phyloP scores from a whole-genome alignment of 192 early-diverging fungal species.

The Backusella tarrabulga region DNA sequence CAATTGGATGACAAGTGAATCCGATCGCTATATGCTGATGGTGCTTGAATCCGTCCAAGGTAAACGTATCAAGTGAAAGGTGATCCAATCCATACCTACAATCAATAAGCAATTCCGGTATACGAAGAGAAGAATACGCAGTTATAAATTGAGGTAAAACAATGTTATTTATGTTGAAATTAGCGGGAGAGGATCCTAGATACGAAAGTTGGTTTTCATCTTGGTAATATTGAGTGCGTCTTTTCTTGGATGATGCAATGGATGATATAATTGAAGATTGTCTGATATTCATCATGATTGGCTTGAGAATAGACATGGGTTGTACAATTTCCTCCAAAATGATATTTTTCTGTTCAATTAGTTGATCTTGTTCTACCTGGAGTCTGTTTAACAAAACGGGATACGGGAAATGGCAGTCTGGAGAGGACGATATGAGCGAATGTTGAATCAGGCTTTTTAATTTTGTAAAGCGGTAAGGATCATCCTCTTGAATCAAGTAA shows the following conservation, averaged over 20 bases:
- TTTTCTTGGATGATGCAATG: not conserved
- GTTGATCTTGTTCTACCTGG: constrained; percentile 50
- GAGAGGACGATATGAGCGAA: constrained; percentile 75
- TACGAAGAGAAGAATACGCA: constrained; percentile 18
- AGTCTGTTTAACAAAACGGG: constrained; percentile 70
- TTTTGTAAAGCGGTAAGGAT: constrained; percentile 42
- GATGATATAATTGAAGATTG: constrained; percentile 10
- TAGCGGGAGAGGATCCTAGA: not conserved
- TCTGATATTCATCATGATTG: constrained; percentile 28
- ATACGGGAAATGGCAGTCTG: constrained; percentile 72
- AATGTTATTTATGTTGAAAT: not conserved
- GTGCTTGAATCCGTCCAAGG: constrained; percentile 9
- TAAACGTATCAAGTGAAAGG: constrained; percentile 15
- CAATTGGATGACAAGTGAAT: constrained; percentile 17
- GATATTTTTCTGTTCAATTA: not conserved
- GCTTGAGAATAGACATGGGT: constrained; percentile 21
- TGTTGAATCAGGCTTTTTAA: constrained; percentile 48
- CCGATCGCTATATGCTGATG: constrained; percentile 19
- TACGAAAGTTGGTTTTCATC: not conserved
- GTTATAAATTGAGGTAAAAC: constrained; percentile 7
- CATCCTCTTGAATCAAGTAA: constrained; percentile 2
- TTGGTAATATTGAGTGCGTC: not conserved
- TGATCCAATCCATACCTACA: constrained; percentile 14
- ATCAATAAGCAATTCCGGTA: not conserved
- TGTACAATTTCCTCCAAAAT: not conserved